Percentiles rank a stretch among this genome's conserved stretches.
Conservation (phyloP, 169 alveolate species). For the Plasmodium reichenowi region DNA sequence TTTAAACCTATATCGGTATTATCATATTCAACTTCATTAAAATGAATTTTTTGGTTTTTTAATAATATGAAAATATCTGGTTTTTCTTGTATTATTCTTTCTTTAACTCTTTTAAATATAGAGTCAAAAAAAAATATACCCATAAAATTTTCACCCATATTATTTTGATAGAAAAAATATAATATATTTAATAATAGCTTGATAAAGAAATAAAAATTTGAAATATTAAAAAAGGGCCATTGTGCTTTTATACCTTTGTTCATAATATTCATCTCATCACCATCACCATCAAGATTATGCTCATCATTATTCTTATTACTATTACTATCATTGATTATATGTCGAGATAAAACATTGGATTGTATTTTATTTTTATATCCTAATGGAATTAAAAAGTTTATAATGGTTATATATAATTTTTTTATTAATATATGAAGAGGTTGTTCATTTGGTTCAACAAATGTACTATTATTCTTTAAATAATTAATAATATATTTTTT, state of each 20-base stretch:
- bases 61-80: not conserved
- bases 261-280: too few relatives aligned
- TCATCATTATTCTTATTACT: too few relatives aligned
- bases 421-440: slow-evolving; percentile 6
- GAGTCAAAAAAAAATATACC: slow-evolving; percentile 31
- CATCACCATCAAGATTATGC: too few relatives aligned
- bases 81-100: slow-evolving; percentile 16
- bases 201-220: slow-evolving; percentile 39
- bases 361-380: too few relatives aligned
- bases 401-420: slow-evolving; percentile 24
- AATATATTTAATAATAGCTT: slow-evolving; percentile 39
- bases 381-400: slow-evolving; percentile 37
- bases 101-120: slow-evolving; percentile 30
- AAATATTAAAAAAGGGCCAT: slow-evolving; percentile 15
- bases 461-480: too few relatives aligned
- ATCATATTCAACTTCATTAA: not conserved
- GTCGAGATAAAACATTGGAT: too few relatives aligned
- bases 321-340: too few relatives aligned
- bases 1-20: not conserved
- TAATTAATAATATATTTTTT: too few relatives aligned
- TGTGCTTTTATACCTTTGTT: not conserved
- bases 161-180: slow-evolving; percentile 20
- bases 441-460: too few relatives aligned
- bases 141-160: slow-evolving; percentile 6
- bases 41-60: slow-evolving; percentile 7